phyloP scores from a whole-genome alignment of 371 early-diverging fungal genomes.

The Haplosporangium sp. region DNA sequence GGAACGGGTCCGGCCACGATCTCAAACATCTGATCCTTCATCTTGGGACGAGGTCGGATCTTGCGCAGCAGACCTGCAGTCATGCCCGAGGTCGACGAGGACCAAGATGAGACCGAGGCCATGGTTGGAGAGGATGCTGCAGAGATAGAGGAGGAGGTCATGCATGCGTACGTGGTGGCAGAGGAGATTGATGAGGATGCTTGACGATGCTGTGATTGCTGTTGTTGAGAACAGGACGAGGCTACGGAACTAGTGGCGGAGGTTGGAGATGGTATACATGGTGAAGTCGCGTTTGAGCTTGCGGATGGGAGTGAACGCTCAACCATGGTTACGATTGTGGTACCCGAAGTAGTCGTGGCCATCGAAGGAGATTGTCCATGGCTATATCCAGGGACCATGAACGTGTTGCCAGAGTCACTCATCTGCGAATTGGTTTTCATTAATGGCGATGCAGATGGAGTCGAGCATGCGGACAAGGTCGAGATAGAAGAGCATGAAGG shows the following conservation, averaged over 20 bases:
- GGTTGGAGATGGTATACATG: neutral
- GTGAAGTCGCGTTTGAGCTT: neutral
- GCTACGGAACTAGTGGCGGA: neutral
- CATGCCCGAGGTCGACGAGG: conserved; percentile 16
- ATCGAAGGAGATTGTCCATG: conserved; percentile 21
- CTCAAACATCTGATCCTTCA: conserved; percentile 43
- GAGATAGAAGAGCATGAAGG: neutral
- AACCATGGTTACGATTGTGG: conserved; percentile 6
- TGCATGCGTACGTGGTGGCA: neutral
- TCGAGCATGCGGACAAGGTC: conserved; percentile 7
- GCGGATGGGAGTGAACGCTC: neutral
- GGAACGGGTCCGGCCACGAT: conserved; percentile 19
- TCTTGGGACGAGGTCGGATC: conserved; percentile 40
- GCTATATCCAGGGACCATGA: neutral
- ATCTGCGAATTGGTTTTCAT: conserved; percentile 9
- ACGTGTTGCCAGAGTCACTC: neutral
- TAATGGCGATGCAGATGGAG: conserved; percentile 21
- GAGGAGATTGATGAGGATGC: neutral
- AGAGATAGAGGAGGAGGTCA: neutral
- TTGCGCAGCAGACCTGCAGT: conserved; percentile 43
- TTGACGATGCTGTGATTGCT: neutral
- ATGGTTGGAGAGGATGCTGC: conserved; percentile 17
- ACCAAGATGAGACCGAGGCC: conserved; percentile 14
- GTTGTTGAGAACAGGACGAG: neutral
- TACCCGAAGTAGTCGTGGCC: conserved; percentile 18